Conservation (phyloP, 768 basidiomycete species). For the Mycena rebaudengoi region DNA sequence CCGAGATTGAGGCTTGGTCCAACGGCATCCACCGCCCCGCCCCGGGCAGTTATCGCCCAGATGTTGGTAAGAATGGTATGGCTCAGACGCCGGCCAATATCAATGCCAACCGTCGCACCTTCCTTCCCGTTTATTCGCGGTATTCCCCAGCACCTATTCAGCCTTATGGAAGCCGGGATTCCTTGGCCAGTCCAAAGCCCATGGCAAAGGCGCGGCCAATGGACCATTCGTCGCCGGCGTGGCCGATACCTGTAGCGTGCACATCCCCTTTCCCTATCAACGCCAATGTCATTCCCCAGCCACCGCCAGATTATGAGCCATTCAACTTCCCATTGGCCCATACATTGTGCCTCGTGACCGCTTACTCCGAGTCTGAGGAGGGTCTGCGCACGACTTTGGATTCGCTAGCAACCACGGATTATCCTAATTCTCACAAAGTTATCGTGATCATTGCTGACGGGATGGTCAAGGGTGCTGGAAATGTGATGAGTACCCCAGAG, state of each 20-base stretch:
- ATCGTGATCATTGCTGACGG: constrained; percentile 97
- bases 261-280: neutral
- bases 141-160: constrained; percentile 43
- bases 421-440: constrained; percentile 96
- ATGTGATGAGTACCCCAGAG: constrained; percentile 89
- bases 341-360: constrained; percentile 95
- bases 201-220: no score
- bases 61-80: no score
- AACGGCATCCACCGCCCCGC: no score
- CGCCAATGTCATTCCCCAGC: constrained; percentile 67
- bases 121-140: no score
- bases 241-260: no score
- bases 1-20: no score
- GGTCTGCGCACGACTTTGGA: constrained; percentile 97
- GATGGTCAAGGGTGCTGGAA: constrained; percentile 97
- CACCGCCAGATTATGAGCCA: constrained; percentile 82
- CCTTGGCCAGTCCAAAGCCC: no score
- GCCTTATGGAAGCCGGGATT: constrained; percentile 7
- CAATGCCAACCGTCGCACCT: no score
- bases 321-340: constrained; percentile 96
- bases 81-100: no score
- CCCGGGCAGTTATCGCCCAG: no score
- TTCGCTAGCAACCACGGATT: constrained; percentile 97
- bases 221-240: no score
- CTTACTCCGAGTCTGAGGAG: constrained; percentile 96